Evolutionary conservation across 495 filamentous ascomycete genomes (phyloP).

Genomic region (Penicillium ochrochloron): DNA sequence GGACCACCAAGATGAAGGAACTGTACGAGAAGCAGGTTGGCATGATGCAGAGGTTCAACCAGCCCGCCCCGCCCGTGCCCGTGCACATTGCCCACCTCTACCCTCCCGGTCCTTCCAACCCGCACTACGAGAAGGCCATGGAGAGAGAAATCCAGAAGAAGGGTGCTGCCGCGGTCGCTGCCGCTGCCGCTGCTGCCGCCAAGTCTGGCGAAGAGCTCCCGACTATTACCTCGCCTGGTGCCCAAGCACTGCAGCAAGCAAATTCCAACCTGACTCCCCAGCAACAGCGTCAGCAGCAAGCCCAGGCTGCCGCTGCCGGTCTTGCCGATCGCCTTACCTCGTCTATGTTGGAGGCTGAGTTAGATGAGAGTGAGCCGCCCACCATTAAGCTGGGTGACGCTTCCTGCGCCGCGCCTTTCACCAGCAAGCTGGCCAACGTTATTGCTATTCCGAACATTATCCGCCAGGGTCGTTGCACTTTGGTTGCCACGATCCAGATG

Average conservation of each 20-base stretch:
- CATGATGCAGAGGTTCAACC: constrained; percentile 92
- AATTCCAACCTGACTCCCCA: constrained; percentile 54
- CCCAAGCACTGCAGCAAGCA: constrained; percentile 68
- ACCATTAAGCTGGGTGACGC: constrained; percentile 98
- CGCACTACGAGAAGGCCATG: constrained; percentile 94
- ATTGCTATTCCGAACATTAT: constrained; percentile 98
- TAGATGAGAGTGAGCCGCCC: constrained; percentile 89
- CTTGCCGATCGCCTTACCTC: constrained; percentile 86
- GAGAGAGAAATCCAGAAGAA: constrained; percentile 79
- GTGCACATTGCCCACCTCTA: constrained; percentile 91
- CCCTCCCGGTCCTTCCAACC: constrained; percentile 87
- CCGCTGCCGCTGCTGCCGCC: constrained; percentile 30
- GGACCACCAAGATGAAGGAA: constrained; percentile 96
- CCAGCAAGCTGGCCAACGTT: constrained; percentile 95
- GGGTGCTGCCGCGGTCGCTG: constrained; percentile 50
- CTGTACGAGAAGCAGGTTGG: constrained; percentile 93
- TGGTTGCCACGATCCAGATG: constrained; percentile 99
- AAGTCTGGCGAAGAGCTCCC: constrained; percentile 60
- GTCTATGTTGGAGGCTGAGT: constrained; percentile 87
- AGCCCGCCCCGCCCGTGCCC: constrained; percentile 87
- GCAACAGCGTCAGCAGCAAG: constrained; percentile 65
- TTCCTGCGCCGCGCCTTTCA: constrained; percentile 96
- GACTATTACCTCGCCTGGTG: constrained; percentile 71
- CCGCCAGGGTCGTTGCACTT: constrained; percentile 92
- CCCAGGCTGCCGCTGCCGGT: constrained; percentile 70